Conservation (phyloP, 2,329 filamentous ascomycete genomes). For the Fusarium bactridioides region DNA sequence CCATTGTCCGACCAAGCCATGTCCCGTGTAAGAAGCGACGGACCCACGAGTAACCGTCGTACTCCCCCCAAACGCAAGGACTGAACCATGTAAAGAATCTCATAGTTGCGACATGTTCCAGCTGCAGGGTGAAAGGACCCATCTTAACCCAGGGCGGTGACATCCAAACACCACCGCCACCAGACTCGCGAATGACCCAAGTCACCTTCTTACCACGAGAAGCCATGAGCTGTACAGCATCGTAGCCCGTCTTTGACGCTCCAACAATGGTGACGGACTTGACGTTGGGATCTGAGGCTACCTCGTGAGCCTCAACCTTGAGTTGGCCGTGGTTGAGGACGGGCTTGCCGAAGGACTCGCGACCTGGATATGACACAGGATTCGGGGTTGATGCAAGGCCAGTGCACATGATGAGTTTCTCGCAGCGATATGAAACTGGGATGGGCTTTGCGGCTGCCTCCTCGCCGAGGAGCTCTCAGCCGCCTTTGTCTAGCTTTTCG, state of each 20-base stretch:
- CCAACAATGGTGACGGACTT: background rate
- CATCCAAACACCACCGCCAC: background rate
- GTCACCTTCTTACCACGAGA: background rate
- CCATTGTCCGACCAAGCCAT: background rate
- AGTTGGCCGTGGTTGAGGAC: background rate
- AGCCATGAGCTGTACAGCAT: background rate
- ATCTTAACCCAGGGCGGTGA: background rate
- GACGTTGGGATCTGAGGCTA: background rate
- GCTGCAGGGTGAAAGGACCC: background rate
- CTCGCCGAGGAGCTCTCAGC: background rate
- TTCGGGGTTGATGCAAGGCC: background rate
- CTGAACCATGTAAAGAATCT: background rate
- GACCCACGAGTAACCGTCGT: background rate
- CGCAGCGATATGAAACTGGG: background rate
- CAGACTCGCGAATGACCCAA: background rate
- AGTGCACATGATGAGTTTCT: background rate
- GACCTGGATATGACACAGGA: background rate
- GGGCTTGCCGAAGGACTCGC: background rate
- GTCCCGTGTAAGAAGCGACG: background rate
- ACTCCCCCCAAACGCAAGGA: background rate
- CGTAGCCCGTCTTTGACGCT: background rate
- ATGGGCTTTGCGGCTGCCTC: fast-evolving
- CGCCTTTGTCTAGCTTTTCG: background rate
- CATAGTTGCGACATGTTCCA: background rate
- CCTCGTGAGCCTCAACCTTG: background rate